These are phyloP conservation scores for Xylariaceae sp. DNA, from an alignment of 2,329 filamentous ascomycete genomes.

Conservation along the genomic window DNA sequence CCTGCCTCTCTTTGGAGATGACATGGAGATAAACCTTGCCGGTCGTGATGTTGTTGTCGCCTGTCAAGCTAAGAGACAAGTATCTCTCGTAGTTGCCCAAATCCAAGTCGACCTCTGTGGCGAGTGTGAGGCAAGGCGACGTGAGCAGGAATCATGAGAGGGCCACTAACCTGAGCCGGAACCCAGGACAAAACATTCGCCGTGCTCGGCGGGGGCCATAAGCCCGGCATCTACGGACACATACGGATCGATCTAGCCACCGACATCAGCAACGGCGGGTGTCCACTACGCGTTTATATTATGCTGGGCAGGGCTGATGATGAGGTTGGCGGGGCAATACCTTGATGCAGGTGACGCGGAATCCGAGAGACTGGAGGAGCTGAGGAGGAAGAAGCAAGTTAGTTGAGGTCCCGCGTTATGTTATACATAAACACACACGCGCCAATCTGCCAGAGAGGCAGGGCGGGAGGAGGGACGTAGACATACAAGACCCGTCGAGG, in stretches of 20 bases:
- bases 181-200: conserved; percentile 83
- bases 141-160: not conserved
- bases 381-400: conserved; percentile 61
- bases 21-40: conserved; percentile 94
- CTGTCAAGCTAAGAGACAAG: conserved; percentile 73
- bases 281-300: not conserved
- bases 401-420: not conserved
- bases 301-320: conserved; percentile 45
- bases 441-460: not conserved
- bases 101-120: conserved; percentile 46
- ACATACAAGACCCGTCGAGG: conserved; percentile 15
- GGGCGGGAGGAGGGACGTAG: not conserved
- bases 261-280: conserved; percentile 10
- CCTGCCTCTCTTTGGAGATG: conserved; percentile 63
- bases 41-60: conserved; percentile 94
- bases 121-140: not conserved
- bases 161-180: conserved; percentile 50
- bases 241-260: conserved; percentile 58
- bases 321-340: conserved; percentile 50
- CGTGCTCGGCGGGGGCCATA: conserved; percentile 44
- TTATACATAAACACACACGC: not conserved
- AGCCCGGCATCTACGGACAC: conserved; percentile 71
- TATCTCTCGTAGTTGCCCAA: conserved; percentile 62
- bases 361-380: conserved; percentile 73
- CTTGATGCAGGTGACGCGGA: conserved; percentile 56